Conservation (phyloP, 83 land plant genomes). For the Picea engelmannii region DNA sequence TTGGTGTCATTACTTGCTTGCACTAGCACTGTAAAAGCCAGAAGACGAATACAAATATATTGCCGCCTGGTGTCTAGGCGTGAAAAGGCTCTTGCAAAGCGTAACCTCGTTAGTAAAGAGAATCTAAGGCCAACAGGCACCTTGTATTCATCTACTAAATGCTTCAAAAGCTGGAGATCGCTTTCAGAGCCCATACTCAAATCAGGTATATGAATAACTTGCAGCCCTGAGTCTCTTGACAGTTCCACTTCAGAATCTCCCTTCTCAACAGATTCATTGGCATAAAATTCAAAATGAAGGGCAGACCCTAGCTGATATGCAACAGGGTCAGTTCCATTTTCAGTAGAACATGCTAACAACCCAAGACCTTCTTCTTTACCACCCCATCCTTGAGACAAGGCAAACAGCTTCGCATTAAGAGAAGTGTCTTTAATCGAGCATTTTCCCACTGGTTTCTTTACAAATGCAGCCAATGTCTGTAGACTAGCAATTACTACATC, state of each 20-base stretch:
- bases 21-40: constrained; percentile 82
- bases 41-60: constrained; percentile 77
- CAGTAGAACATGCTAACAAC: constrained; percentile 65
- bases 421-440: constrained; percentile 65
- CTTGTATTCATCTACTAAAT: constrained; percentile 57
- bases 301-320: constrained; percentile 66
- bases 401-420: constrained; percentile 72
- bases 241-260: constrained; percentile 18
- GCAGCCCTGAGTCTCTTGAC: constrained; percentile 50
- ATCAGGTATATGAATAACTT: constrained; percentile 76
- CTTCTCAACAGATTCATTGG: constrained; percentile 28
- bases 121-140: constrained; percentile 78
- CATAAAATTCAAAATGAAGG: constrained; percentile 96
- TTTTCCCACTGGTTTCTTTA: constrained; percentile 77
- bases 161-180: constrained; percentile 71
- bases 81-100: constrained; percentile 88
- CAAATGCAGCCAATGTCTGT: constrained; percentile 85
- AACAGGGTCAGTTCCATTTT: constrained; percentile 62
- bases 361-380: constrained; percentile 98
- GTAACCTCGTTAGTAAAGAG: constrained; percentile 80
- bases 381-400: constrained; percentile 99
- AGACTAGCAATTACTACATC: constrained; percentile 85
- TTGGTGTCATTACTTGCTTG: constrained; percentile 83
- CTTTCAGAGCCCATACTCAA: constrained; percentile 38
- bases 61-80: constrained; percentile 58